Evolutionary conservation across 495 filamentous ascomycete species (phyloP), one percentile per base, ranked within the genome.

Genomic region (Podospora australis): DNA sequence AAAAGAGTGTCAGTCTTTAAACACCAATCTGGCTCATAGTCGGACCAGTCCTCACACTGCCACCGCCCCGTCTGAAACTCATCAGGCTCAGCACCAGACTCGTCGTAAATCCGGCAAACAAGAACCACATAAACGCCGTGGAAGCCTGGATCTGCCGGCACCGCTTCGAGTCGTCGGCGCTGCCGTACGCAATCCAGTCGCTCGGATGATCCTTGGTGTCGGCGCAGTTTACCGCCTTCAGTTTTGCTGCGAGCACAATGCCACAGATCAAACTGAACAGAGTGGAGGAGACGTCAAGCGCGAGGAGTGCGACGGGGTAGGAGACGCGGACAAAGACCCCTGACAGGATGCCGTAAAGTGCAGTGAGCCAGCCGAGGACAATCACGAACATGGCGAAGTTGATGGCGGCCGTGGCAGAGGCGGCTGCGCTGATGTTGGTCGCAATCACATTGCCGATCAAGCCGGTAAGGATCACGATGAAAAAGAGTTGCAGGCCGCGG

Each of bases 351-450:
- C 64, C 70, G 46, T 63, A 68, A 20, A 75, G 41, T 5, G 63
- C 49, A 25, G 62, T 58, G 1, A 75, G 41, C 70, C 70, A 75
- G 2, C 68, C 59, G 29, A 71, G n/a, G 0, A 64, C 70, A 32
- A 66, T 60, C 23, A 71, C 70, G 55, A 75, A 75, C 66, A 75
- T 73, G 57, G 65, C 52, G 60, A 73, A 75, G 62, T 74, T 73
- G 59, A 74, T 58, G 53, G 71, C 67, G 14, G 69, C 59, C 19
- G 60, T 62, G 25, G 67, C 64, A 6, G 55, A 48, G 23, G 43
- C 44, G 21, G 69, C 58, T 41, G 66, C 70, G 54, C 40, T 44
- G 23, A 64, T 44, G 55, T 72, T 71, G 55, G 38, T 65, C 10
- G 70, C 68, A 52, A 73, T 70, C 54, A 75, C 65, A 52, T 75